Base-by-base conservation (phyloP, 2,329 filamentous ascomycete genomes). In the Escovopsis weberi region DNA sequence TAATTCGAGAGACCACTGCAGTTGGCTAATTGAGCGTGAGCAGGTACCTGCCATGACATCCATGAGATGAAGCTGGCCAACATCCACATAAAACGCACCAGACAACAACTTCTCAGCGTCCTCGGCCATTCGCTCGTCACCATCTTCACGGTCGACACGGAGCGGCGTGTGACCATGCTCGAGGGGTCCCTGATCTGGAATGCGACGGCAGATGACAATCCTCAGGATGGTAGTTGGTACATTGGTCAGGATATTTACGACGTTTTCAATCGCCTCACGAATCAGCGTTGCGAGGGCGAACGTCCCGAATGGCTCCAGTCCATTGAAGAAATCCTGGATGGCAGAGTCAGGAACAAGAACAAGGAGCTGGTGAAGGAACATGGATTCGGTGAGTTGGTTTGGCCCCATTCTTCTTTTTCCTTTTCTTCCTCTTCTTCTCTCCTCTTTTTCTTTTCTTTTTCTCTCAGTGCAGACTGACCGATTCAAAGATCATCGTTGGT, bases 81-180 rank as follows among this genome's bases (percentile, higher is more conserved):
- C 45, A 68, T 81, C 47, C 70, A 71, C 39, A 80, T 80, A 12
- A 77, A 75, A 47, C 70, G 76, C 44, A 81, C 74, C 15, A 70
- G 78, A n/a, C 74, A 81, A 51, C 81, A 86, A 54, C 67, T 89
- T 0, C 66, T 79, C 8, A 80, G 77, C 46, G 82, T 88, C 26
- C 78, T 88, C 43, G 74, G 80, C 33, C 81, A 87, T 51, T 80
- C 82, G 0, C 75, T 80, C 42, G 82, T 86, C 28, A 85, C 82
- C 2, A 69, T 89, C 1, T 88, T 86, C 65, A 79, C 80, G 0
- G 74, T 86, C 4, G 76, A 88, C 47, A 64, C 64, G 9, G 63
- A 78, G 10, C 65, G 71, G 26, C 72, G 67, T 6, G 61, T 88
- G 1, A 82, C 75, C 0, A 72, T 88, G 59, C 65, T 86, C 0